These are phyloP conservation scores for Cornus controversa DNA, from an alignment of 148 eudicot species.

Conservation along the genomic window DNA sequence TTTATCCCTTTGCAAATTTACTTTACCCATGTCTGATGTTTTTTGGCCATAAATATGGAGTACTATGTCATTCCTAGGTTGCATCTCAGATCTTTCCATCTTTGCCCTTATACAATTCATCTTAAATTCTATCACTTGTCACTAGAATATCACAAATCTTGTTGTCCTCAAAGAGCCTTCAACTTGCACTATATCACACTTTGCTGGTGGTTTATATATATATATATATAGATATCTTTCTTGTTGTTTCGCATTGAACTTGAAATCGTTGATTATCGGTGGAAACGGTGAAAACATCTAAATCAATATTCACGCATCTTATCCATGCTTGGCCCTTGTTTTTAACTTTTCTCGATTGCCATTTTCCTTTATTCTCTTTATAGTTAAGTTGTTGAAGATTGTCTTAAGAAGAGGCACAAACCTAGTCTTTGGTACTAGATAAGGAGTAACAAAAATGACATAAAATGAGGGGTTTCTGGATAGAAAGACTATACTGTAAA, in stretches of 20 bases:
- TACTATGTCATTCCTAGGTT: not conserved
- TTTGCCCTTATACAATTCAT: not conserved
- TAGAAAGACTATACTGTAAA: not conserved
- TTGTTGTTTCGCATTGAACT: not conserved
- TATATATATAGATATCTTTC: not conserved
- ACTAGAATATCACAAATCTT: not conserved
- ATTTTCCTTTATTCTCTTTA: too few relatives aligned
- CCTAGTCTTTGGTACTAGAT: not conserved
- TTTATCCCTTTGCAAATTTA: not conserved
- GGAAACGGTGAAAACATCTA: too few relatives aligned
- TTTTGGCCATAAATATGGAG: too few relatives aligned
- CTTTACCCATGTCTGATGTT: not conserved
- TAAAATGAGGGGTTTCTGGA: not conserved
- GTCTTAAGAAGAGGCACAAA: not conserved
- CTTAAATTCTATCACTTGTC: not conserved
- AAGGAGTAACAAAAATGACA: not conserved
- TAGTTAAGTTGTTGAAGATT: too few relatives aligned
- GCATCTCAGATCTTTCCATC: not conserved
- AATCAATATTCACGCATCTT: too few relatives aligned
- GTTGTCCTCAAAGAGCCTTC: not conserved
- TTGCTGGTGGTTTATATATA: not conserved
- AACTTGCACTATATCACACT: not conserved
- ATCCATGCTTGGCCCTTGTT: too few relatives aligned
- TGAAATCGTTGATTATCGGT: not conserved
- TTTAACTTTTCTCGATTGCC: too few relatives aligned